Evolutionary conservation across 208 protist species (phyloP).

Genomic region (Acanthamoeba quina): DNA sequence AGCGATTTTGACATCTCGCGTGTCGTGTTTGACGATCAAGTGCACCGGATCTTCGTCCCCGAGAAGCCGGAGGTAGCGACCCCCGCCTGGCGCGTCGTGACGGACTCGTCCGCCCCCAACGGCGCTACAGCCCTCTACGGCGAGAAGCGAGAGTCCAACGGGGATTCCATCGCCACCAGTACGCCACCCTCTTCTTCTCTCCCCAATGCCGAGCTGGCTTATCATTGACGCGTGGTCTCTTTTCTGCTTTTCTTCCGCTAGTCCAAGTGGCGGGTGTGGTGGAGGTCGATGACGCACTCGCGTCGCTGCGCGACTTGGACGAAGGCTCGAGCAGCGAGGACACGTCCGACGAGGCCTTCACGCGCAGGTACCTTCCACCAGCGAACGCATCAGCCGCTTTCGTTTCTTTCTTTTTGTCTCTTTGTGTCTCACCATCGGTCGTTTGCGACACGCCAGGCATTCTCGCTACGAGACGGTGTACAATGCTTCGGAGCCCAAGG

Average conservation of each 20-base stretch:
- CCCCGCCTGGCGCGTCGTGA: constrained; percentile 16
- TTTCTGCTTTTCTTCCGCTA: not conserved
- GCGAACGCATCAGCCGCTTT: not conserved
- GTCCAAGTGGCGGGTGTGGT: constrained; percentile 6
- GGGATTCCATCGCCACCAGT: not conserved
- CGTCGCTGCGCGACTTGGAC: not conserved
- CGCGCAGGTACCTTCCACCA: not conserved
- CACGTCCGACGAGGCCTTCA: constrained; percentile 56
- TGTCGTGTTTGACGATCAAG: constrained; percentile 55
- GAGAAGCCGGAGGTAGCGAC: constrained; percentile 20
- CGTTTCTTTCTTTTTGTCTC: not conserved
- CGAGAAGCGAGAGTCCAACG: constrained; percentile 5
- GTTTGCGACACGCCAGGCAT: not conserved
- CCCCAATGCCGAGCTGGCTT: not conserved
- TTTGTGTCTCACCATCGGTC: not conserved
- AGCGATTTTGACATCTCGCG: constrained; percentile 65
- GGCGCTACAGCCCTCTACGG: too few species aligned
- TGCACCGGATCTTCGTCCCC: constrained; percentile 42
- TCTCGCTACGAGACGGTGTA: constrained; percentile 23
- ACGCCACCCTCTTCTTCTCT: not conserved
- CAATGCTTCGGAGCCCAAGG: not conserved
- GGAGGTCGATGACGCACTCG: not conserved
- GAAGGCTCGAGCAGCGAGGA: constrained; percentile 57
- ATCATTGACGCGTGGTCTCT: too few species aligned
- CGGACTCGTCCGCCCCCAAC: not conserved